phyloP scores from a whole-genome alignment of 768 basidiomycete genomes.

The Gloeopeniophorella convolvens region DNA sequence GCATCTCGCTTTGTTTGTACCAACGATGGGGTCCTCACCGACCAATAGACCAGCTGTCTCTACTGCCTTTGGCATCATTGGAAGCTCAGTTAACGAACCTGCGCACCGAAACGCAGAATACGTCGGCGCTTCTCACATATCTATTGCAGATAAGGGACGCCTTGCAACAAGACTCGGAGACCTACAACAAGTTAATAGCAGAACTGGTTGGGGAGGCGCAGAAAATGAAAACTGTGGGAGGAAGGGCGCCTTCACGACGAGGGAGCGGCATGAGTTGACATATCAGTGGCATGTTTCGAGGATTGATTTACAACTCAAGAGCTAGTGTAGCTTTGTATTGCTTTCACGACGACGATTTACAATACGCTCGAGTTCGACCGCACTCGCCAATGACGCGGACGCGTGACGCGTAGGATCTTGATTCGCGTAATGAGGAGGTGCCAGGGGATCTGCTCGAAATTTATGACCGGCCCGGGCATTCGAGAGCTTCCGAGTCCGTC shows the following conservation, averaged over 20 bases:
- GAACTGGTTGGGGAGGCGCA: conserved; percentile 91
- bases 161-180: conserved; percentile 82
- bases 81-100: conserved; percentile 64
- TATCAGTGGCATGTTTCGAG: not conserved
- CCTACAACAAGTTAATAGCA: conserved; percentile 85
- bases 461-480: too few species aligned
- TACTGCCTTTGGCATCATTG: conserved; percentile 62
- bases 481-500: too few species aligned
- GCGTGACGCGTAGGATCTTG: too few species aligned
- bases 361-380: too few species aligned
- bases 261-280: conserved; percentile 26
- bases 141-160: conserved; percentile 76
- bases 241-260: conserved; percentile 39
- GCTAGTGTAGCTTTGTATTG: too few species aligned
- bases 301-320: too few species aligned
- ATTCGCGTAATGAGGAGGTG: too few species aligned
- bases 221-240: conserved; percentile 67
- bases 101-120: conserved; percentile 62
- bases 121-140: conserved; percentile 73
- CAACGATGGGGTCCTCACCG: not conserved
- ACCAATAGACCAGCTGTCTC: conserved; percentile 59
- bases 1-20: conserved; percentile 17
- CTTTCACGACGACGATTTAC: too few species aligned
- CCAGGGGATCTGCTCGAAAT: too few species aligned
- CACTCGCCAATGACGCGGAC: too few species aligned